Evolutionary conservation across 495 filamentous ascomycete species (phyloP).

Genomic region (Podospora sp.): DNA sequence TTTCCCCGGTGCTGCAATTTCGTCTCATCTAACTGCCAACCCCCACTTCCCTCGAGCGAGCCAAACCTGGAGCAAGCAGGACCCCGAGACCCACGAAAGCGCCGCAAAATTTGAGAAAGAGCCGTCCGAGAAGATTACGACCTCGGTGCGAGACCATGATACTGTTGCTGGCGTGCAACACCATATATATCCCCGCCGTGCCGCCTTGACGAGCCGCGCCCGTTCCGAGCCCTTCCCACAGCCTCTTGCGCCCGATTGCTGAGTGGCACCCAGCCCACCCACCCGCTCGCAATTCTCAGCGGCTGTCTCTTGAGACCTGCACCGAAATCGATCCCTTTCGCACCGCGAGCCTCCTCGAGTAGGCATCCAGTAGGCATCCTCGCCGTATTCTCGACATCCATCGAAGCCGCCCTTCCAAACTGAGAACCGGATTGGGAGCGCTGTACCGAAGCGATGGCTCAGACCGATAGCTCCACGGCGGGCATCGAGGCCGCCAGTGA

Average conservation of each 20-base stretch:
- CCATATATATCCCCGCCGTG: constrained; percentile 24
- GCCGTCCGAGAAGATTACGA: neutral
- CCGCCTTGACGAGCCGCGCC: constrained; percentile 28
- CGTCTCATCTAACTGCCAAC: neutral
- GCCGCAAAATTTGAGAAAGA: neutral
- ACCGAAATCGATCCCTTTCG: neutral
- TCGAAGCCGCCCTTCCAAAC: too few species aligned
- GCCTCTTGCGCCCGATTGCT: neutral
- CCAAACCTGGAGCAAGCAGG: constrained; percentile 16
- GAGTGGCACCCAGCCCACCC: neutral
- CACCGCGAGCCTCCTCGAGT: neutral
- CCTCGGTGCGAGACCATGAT: constrained; percentile 33
- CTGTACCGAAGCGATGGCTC: constrained; percentile 10
- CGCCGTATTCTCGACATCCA: neutral
- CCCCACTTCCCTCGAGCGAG: neutral
- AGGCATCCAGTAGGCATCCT: too few species aligned
- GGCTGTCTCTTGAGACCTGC: constrained; percentile 3
- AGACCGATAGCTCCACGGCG: constrained; percentile 13
- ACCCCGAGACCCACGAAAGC: constrained; percentile 15
- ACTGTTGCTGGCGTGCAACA: constrained; percentile 18
- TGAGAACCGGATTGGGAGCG: constrained; percentile 15
- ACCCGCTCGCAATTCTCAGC: neutral
- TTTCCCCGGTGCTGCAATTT: neutral
- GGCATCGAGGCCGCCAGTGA: constrained; percentile 22
- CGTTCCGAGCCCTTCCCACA: constrained; percentile 2